Percentiles rank a stretch among this genome's conserved stretches.
Conservation (phyloP, 305 asterid species). For the Rubia occidens region DNA sequence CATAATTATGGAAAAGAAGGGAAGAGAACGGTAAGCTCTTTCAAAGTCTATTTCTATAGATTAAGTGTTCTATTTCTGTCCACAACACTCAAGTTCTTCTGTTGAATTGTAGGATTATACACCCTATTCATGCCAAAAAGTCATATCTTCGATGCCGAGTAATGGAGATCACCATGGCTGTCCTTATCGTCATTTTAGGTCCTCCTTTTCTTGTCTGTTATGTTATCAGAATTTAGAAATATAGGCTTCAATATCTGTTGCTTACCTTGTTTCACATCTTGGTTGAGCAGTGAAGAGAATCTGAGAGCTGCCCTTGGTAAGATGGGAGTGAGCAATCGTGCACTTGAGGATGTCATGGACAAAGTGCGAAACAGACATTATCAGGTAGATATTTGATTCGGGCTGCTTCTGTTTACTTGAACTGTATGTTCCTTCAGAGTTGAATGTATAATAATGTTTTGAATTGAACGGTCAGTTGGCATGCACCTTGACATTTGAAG, state of each 20-base stretch:
- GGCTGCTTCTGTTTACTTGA: conserved; percentile 14
- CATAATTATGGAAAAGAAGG: conserved; percentile 99
- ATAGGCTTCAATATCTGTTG: background rate
- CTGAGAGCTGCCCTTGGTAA: conserved; percentile 74
- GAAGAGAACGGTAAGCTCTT: conserved; percentile 70
- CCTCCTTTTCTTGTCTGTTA: conserved; percentile 15
- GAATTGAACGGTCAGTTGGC: conserved; percentile 52
- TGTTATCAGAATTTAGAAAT: conserved; percentile 11
- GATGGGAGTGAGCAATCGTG: conserved; percentile 71
- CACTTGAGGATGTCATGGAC: conserved; percentile 63
- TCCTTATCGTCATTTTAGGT: conserved; percentile 97
- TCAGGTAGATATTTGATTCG: conserved; percentile 45
- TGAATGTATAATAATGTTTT: background rate
- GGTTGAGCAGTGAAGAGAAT: conserved; percentile 69
- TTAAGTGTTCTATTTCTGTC: background rate
- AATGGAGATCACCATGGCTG: conserved; percentile 92
- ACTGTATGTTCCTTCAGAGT: conserved; percentile 3
- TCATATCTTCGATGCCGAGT: conserved; percentile 72
- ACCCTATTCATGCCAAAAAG: conserved; percentile 91
- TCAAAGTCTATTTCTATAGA: background rate
- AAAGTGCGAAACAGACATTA: conserved; percentile 74
- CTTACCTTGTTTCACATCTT: conserved; percentile 16
- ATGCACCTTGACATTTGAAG: conserved; percentile 95
- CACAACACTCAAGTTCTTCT: background rate
- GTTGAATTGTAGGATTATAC: conserved; percentile 72